Evolutionary conservation across 2,329 filamentous ascomycete genomes (phyloP).

Genomic region (Hortaea werneckii): DNA sequence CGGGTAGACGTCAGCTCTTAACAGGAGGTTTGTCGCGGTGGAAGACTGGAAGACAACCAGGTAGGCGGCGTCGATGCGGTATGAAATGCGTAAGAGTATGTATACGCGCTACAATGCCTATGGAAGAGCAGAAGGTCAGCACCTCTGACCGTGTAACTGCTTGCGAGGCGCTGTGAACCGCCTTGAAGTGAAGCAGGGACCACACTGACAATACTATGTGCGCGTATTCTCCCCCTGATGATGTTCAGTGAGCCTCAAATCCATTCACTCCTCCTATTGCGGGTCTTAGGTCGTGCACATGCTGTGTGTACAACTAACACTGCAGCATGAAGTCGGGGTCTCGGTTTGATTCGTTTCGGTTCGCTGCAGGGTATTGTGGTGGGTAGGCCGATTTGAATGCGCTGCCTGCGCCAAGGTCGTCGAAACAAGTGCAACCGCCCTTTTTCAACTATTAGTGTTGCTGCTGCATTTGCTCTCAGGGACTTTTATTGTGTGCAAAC

Average conservation of each 20-base stretch:
- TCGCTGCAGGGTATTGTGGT: background rate
- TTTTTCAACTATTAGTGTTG: background rate
- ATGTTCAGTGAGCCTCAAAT: background rate
- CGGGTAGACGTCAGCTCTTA: background rate
- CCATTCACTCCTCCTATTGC: background rate
- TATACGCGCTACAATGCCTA: background rate
- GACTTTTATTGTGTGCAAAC: background rate
- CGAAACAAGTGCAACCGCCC: background rate
- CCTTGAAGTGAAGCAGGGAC: background rate
- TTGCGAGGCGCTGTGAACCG: background rate
- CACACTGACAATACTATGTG: background rate
- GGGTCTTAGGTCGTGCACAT: background rate
- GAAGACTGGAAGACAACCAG: background rate
- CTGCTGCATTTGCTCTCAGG: background rate
- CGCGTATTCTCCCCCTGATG: background rate
- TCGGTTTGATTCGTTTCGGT: background rate
- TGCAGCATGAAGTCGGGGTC: background rate
- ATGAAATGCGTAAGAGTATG: background rate
- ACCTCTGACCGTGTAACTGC: slow-evolving; percentile 2
- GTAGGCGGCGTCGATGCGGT: background rate
- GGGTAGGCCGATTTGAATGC: background rate
- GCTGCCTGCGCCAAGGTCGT: background rate
- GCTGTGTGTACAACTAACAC: background rate
- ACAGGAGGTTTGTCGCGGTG: background rate
- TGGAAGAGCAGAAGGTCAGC: slow-evolving; percentile 1